Conservation (phyloP, 345 rosid species). For the Euphorbia tirucalli region DNA sequence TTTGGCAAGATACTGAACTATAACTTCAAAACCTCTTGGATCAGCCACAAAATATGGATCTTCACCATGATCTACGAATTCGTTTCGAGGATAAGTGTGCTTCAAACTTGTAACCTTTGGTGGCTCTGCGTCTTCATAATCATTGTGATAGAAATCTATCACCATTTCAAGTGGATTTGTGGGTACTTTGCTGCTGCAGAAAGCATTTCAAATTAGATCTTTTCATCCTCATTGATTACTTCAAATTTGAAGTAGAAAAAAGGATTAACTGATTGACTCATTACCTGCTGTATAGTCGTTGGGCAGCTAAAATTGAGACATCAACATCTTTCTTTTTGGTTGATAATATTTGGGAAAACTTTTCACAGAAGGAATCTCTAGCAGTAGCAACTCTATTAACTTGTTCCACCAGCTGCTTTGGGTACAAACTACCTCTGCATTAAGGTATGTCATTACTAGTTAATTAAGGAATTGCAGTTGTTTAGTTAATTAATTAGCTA, state of each 20-base stretch:
- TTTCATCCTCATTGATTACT: background rate
- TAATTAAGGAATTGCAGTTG: background rate
- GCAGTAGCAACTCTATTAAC: constrained; percentile 3
- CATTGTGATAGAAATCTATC: constrained; percentile 32
- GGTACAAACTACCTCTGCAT: constrained; percentile 31
- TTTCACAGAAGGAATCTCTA: constrained; percentile 14
- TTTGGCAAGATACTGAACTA: constrained; percentile 26
- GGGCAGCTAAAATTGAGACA: constrained; percentile 24
- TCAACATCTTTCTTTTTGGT: constrained; percentile 13
- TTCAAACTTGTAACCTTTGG: constrained; percentile 33
- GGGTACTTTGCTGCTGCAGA: constrained; percentile 20
- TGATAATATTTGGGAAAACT: constrained; percentile 15
- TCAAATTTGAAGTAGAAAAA: no score
- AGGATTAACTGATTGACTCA: background rate
- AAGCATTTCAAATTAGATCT: no score
- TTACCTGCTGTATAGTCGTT: constrained; percentile 14
- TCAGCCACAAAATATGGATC: constrained; percentile 31
- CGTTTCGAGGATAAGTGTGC: constrained; percentile 24
- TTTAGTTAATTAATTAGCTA: no score
- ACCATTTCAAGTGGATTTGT: constrained; percentile 39
- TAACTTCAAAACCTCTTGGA: constrained; percentile 28
- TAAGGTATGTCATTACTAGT: background rate
- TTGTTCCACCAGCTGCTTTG: constrained; percentile 8
- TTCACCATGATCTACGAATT: constrained; percentile 24
- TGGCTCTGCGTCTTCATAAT: constrained; percentile 35